A percentile compares a stretch with the other conserved stretches of the same genome.
Conservation (phyloP, 208 protist species). For the Trypanosoma theileri region DNA sequence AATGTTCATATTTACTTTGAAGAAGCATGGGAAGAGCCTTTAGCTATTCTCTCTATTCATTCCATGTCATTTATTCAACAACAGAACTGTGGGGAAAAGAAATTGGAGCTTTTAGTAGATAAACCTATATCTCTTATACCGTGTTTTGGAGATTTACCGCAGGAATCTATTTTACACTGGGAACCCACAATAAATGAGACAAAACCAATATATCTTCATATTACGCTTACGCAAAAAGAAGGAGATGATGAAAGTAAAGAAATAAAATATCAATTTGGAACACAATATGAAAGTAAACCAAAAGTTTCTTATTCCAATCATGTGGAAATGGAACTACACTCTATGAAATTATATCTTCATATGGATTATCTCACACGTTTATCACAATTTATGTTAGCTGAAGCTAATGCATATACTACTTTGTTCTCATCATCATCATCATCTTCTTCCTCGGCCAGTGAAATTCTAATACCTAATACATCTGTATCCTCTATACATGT, state of each 20-base stretch:
- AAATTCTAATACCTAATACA: neutral
- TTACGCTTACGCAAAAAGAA: neutral
- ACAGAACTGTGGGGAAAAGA: neutral
- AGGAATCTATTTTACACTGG: constrained; percentile 18
- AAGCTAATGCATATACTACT: constrained; percentile 3
- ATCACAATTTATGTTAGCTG: constrained; percentile 4
- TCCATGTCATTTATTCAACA: neutral
- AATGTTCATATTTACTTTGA: constrained; percentile 10
- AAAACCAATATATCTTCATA: neutral
- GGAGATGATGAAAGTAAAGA: neutral
- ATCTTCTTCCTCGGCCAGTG: too few relatives aligned
- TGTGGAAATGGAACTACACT: constrained; percentile 9
- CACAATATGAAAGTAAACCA: constrained; percentile 13
- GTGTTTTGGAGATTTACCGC: neutral
- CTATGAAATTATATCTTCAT: neutral
- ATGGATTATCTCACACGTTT: constrained; percentile 6
- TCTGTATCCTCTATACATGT: constrained; percentile 8
- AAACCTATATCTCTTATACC: constrained; percentile 15
- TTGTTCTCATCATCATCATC: neutral
- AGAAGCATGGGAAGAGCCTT: constrained; percentile 29
- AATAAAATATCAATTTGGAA: constrained; percentile 16
- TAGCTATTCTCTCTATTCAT: constrained; percentile 11
- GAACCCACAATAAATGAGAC: neutral
- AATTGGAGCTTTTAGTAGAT: constrained; percentile 3
- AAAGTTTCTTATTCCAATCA: constrained; percentile 2